Evolutionary conservation across 129 eudicot species (phyloP).

Genomic region (Solidago caesia): DNA sequence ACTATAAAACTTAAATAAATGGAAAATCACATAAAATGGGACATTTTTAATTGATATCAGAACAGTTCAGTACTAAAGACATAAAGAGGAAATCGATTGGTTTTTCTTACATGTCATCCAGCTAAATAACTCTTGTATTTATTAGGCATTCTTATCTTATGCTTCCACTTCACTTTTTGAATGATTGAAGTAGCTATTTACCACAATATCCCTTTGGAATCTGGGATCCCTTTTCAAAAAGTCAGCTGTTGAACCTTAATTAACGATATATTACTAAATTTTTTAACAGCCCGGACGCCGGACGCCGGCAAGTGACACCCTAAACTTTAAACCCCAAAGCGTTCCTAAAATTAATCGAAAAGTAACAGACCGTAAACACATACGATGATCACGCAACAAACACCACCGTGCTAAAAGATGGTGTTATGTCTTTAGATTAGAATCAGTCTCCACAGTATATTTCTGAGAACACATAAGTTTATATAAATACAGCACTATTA

Average conservation of each 20-base stretch:
- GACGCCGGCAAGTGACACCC: too few relatives aligned
- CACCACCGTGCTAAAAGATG: not conserved
- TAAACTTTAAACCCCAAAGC: too few relatives aligned
- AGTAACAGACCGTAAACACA: not conserved
- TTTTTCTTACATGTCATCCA: constrained; percentile 1
- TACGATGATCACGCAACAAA: not conserved
- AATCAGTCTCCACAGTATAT: not conserved
- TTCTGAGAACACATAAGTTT: too few relatives aligned
- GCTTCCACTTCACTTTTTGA: not conserved
- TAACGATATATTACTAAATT: not conserved
- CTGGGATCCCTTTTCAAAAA: not conserved
- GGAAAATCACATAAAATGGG: not conserved
- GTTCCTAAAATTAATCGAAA: not conserved
- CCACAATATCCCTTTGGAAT: not conserved
- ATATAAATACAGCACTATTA: too few relatives aligned
- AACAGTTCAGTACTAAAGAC: not conserved
- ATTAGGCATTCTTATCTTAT: not conserved
- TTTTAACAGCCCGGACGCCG: too few relatives aligned
- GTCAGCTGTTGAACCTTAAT: not conserved
- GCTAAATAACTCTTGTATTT: not conserved
- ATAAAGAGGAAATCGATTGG: not conserved
- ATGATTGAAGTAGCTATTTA: not conserved
- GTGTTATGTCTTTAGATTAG: not conserved
- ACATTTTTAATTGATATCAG: not conserved
- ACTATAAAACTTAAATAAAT: too few relatives aligned